Conservation (phyloP, 2,329 filamentous ascomycete genomes). For the Talaromyces sp. region DNA sequence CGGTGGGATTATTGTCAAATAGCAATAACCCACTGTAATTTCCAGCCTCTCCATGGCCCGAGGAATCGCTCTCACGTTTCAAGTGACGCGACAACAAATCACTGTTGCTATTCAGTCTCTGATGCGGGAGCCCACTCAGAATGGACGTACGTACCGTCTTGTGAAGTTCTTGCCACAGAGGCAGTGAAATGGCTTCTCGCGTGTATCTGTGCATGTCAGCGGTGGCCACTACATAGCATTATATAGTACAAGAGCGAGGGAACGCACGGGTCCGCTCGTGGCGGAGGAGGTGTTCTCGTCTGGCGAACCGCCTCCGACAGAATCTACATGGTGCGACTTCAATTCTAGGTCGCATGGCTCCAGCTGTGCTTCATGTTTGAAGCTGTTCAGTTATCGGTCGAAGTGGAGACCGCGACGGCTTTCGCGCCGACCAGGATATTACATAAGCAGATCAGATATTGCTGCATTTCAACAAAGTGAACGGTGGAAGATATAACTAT, state of each 20-base stretch:
- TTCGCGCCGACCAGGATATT: no score
- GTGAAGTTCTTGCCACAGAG: slow-evolving; percentile 6
- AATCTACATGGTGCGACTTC: slow-evolving; percentile 9
- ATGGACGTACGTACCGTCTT: slow-evolving; percentile 2
- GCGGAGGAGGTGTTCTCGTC: slow-evolving; percentile 7
- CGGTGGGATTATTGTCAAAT: background rate
- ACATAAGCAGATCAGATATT: no score
- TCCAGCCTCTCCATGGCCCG: slow-evolving; percentile 5
- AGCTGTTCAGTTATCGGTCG: no score
- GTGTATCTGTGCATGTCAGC: slow-evolving; percentile 8
- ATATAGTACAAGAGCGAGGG: background rate
- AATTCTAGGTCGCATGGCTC: slow-evolving; percentile 5
- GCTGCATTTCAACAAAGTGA: no score
- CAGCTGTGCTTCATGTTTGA: background rate
- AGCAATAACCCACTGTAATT: slow-evolving; percentile 1
- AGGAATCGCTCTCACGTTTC: slow-evolving; percentile 2
- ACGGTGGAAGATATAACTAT: no score
- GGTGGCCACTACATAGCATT: background rate
- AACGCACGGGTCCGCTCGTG: slow-evolving; percentile 8
- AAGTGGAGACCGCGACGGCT: no score
- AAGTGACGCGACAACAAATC: slow-evolving; percentile 7
- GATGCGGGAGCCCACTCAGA: background rate
- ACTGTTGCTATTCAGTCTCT: slow-evolving; percentile 1
- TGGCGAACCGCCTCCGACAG: slow-evolving; percentile 6
- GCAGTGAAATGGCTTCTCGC: slow-evolving; percentile 8